Percentiles rank a stretch among this genome's conserved stretches.
Conservation (phyloP, 768 basidiomycete genomes). For the Kwoniella shandongensis region DNA sequence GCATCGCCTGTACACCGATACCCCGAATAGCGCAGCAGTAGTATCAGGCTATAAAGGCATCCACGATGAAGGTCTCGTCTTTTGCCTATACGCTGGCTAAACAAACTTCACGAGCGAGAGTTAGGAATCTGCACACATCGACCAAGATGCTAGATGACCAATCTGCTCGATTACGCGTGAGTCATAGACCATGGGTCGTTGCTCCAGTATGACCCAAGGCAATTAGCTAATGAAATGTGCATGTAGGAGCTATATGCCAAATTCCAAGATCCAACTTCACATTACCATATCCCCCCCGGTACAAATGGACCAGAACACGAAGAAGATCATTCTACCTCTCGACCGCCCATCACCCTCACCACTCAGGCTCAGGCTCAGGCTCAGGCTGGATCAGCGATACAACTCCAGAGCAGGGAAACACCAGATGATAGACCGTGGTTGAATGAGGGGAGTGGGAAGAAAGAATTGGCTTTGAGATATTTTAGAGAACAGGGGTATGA, state of each 20-base stretch:
- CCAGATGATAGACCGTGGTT: constrained; percentile 13
- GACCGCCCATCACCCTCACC: constrained; percentile 2
- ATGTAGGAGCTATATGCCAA: constrained; percentile 32
- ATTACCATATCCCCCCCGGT: constrained; percentile 40
- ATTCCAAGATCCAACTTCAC: constrained; percentile 39
- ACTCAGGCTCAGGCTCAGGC: background rate
- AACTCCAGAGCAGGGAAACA: too few relatives aligned
- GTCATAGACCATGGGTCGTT: background rate
- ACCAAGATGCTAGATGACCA: constrained; percentile 9
- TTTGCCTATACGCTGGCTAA: too few relatives aligned
- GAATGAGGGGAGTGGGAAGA: constrained; percentile 3
- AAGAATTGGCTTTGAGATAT: constrained; percentile 12
- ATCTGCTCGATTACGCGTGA: constrained; percentile 5
- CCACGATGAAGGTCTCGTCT: too few relatives aligned
- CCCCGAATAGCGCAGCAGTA: too few relatives aligned
- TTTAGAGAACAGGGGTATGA: constrained; percentile 37
- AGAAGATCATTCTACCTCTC: constrained; percentile 37
- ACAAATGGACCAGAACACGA: constrained; percentile 35
- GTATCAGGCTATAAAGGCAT: too few relatives aligned
- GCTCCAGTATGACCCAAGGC: background rate
- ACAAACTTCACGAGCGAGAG: background rate
- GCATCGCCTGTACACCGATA: too few relatives aligned
- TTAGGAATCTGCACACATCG: constrained; percentile 1
- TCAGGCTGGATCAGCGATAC: too few relatives aligned
- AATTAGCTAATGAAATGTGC: too few relatives aligned